Conservation (phyloP, 495 filamentous ascomycete genomes). For the Annulohypoxylon maeteangense region DNA sequence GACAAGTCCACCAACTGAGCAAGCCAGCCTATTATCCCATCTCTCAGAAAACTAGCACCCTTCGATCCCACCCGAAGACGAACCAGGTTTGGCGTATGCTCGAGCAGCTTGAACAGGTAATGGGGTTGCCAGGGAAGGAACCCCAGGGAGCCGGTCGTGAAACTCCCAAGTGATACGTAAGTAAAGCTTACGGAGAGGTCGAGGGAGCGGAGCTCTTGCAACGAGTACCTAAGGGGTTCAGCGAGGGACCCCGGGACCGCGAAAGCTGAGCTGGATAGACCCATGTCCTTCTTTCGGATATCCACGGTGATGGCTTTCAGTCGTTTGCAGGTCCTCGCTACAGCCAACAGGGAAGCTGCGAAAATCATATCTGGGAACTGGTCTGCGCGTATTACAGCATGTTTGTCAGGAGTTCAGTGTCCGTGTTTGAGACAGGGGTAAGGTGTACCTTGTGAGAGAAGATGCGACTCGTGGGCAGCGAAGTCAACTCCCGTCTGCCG, state of each 20-base stretch:
- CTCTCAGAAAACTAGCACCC: conserved; percentile 24
- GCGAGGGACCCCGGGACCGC: conserved; percentile 26
- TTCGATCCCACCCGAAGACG: conserved; percentile 32
- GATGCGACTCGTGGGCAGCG: conserved; percentile 1
- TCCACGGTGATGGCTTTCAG: conserved; percentile 26
- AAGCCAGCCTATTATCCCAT: conserved; percentile 41
- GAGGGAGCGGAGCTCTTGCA: conserved; percentile 29
- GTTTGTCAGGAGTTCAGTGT: background rate
- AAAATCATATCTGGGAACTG: conserved; percentile 41
- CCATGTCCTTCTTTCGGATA: conserved; percentile 33
- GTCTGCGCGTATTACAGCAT: conserved; percentile 1
- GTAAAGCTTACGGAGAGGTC: conserved; percentile 41
- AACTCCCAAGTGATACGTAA: conserved; percentile 35
- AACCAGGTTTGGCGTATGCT: conserved; percentile 37
- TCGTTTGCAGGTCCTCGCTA: conserved; percentile 25
- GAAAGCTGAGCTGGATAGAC: conserved; percentile 43
- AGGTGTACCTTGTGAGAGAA: conserved; percentile 21
- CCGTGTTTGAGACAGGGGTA: background rate
- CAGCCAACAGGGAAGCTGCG: conserved; percentile 31
- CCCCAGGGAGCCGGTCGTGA: conserved; percentile 19
- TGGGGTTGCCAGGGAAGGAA: conserved; percentile 42
- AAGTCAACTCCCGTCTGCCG: conserved; percentile 38
- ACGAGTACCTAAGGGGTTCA: conserved; percentile 8
- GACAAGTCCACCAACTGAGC: conserved; percentile 23
- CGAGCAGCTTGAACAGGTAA: conserved; percentile 39